Evolutionary conservation across 768 basidiomycete species (phyloP).

Genomic region (Paxillus ammoniavirescens): DNA sequence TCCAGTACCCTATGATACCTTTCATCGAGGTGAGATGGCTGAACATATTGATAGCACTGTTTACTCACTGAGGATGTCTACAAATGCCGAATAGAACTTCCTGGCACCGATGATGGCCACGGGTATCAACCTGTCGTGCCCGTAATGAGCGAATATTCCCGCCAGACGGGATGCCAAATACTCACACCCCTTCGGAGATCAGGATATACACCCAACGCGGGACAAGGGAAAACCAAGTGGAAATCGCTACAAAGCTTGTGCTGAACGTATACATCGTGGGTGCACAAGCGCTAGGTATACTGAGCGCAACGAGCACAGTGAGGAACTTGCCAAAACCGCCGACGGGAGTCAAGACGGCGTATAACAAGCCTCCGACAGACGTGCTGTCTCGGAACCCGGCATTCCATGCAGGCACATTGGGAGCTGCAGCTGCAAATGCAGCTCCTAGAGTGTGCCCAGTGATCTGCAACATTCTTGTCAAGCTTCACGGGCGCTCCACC

Average conservation of each 20-base stretch:
- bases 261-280: slow-evolving; percentile 59
- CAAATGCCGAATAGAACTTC: slow-evolving; percentile 44
- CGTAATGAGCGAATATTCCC: neutral
- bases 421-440: slow-evolving; percentile 43
- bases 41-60: too few species aligned
- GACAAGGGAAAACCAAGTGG: slow-evolving; percentile 31
- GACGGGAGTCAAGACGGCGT: slow-evolving; percentile 35
- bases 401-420: slow-evolving; percentile 37
- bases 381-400: slow-evolving; percentile 38
- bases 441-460: slow-evolving; percentile 44
- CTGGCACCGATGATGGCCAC: slow-evolving; percentile 46
- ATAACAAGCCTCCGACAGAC: slow-evolving; percentile 46
- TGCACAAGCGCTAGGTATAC: slow-evolving; percentile 53
- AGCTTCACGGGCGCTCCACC: neutral
- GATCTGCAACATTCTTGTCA: slow-evolving; percentile 24
- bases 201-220: slow-evolving; percentile 49
- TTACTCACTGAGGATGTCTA: slow-evolving; percentile 38
- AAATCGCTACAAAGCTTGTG: slow-evolving; percentile 43
- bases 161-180: neutral
- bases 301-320: slow-evolving; percentile 50
- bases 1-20: slow-evolving; percentile 49
- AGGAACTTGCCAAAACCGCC: slow-evolving; percentile 49
- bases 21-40: slow-evolving; percentile 14
- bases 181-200: slow-evolving; percentile 44
- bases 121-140: slow-evolving; percentile 39